Evolutionary conservation across 73 alveolate genomes (phyloP), one percentile per base, ranked within the genome.

Genomic region (Uronychia binucleata): DNA sequence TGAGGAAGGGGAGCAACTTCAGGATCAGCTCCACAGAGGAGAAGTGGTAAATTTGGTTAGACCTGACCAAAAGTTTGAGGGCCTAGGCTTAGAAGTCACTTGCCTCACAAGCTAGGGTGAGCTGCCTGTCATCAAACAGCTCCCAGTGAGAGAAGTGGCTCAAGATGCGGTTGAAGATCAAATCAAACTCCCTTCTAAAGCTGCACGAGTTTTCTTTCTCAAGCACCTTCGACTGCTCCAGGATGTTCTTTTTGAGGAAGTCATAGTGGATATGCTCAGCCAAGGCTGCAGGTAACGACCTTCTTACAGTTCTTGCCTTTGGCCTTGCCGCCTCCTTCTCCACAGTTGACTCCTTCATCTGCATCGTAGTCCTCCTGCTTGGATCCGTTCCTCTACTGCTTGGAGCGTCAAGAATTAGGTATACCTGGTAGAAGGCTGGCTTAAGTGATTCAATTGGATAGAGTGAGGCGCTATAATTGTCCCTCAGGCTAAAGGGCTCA

Each of bases 101-200:
- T n/a, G n/a, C n/a, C n/a, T 83, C 26, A 30, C 90, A 83, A 28
- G 90, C 85, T 13, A 83, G n/a, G 26, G 58, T 1, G 1, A 83
- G 33, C 34, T 83, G 84, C 1, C 30, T 35, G 57, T 83, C 90
- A 75, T 83, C 90, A 46, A 83, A 83, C 28, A 83, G 82, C 60
- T 83, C 90, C 90, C 90, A 83, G 33, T 83, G 85, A 8, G 74
- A 33, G 78, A 83, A 83, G 67, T 82, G 82, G 1, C 78, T 33
- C 8, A 83, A 31, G 60, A 83, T 76, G 67, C 75, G 74, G 30
- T 26, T 57, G 79, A 75, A 83, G 11, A 83, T 79, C 58, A 75
- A 75, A 30, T 83, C 90, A 76, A 83, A 83, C 25, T 83, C 90
- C 75, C 75, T 83, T 19, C 67, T 46, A 33, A 30, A 75, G 33